Evolutionary conservation across 768 basidiomycete species (phyloP).

Genomic region (Mycena sanguinolenta): DNA sequence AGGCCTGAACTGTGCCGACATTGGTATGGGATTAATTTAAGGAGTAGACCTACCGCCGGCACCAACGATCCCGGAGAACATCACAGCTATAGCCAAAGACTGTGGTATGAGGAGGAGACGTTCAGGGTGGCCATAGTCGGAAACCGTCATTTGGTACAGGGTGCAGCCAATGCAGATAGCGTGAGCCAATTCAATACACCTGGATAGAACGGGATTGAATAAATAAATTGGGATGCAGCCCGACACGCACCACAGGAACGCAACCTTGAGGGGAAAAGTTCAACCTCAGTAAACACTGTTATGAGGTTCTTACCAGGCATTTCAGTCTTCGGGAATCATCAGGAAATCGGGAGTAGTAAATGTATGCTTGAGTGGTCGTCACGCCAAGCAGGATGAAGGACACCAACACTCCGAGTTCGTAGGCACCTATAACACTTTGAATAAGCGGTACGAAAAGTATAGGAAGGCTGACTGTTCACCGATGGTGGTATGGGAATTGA

Average conservation of each 20-base stretch:
- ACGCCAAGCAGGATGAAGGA: constrained; percentile 13
- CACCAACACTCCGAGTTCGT: constrained; percentile 16
- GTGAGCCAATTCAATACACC: constrained; percentile 20
- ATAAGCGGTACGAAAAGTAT: background rate
- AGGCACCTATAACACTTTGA: constrained; percentile 9
- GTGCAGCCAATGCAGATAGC: constrained; percentile 9
- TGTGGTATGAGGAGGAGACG: constrained; percentile 11
- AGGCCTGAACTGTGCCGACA: constrained; percentile 3
- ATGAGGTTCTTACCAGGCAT: constrained; percentile 9
- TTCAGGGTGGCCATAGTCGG: constrained; percentile 11
- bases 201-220: background rate
- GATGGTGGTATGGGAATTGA: constrained; percentile 8
- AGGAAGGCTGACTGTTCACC: background rate
- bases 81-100: constrained; percentile 3
- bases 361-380: constrained; percentile 7
- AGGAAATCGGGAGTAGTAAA: constrained; percentile 19
- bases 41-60: background rate
- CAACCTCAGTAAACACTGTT: no score
- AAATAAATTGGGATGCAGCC: background rate
- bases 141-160: constrained; percentile 18
- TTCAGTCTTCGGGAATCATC: background rate
- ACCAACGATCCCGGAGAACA: constrained; percentile 18
- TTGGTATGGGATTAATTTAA: background rate
- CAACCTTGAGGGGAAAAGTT: constrained; percentile 11
- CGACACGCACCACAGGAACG: constrained; percentile 8